Evolutionary conservation across 768 basidiomycete species (phyloP).

Genomic region (Hortiboletus flavorubellus): DNA sequence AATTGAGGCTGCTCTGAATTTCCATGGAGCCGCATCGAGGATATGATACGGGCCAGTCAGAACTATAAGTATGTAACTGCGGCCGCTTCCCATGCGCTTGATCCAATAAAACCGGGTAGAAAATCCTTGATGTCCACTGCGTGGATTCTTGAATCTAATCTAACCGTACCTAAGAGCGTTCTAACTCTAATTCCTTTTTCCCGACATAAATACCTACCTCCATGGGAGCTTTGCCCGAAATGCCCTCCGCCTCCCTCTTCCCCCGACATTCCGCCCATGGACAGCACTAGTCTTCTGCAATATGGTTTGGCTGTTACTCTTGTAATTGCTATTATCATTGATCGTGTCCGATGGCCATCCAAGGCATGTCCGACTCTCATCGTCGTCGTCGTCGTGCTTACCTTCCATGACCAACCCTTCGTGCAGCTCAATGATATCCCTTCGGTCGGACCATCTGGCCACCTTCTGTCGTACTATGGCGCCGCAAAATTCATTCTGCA

Average conservation of each 20-base stretch:
- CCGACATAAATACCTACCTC: constrained; percentile 32
- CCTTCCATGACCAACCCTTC: constrained; percentile 1
- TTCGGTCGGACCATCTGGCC: constrained; percentile 34
- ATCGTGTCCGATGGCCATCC: constrained; percentile 23
- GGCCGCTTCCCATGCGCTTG: constrained; percentile 7
- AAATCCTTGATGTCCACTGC: constrained; percentile 19
- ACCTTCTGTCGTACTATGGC: constrained; percentile 32
- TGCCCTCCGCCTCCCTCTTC: constrained; percentile 24
- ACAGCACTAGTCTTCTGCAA: constrained; percentile 19
- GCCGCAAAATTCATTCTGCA: constrained; percentile 30
- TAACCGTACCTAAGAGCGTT: constrained; percentile 16
- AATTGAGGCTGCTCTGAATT: constrained; percentile 7
- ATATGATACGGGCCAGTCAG: not conserved
- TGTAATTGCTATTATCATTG: constrained; percentile 8
- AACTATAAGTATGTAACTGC: not conserved
- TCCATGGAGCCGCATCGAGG: not conserved
- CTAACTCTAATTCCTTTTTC: constrained; percentile 31
- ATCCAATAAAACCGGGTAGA: not conserved
- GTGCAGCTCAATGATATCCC: constrained; percentile 32
- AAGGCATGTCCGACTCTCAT: constrained; percentile 18
- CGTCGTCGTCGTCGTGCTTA: not conserved
- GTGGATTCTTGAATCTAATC: constrained; percentile 29
- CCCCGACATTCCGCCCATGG: constrained; percentile 26
- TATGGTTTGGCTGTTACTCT: constrained; percentile 20
- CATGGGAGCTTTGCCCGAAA: constrained; percentile 24